Percentiles rank a stretch among this genome's conserved stretches.
Evolutionary conservation across 768 basidiomycete genomes (phyloP).

Genomic region (Tulasnella sp.): DNA sequence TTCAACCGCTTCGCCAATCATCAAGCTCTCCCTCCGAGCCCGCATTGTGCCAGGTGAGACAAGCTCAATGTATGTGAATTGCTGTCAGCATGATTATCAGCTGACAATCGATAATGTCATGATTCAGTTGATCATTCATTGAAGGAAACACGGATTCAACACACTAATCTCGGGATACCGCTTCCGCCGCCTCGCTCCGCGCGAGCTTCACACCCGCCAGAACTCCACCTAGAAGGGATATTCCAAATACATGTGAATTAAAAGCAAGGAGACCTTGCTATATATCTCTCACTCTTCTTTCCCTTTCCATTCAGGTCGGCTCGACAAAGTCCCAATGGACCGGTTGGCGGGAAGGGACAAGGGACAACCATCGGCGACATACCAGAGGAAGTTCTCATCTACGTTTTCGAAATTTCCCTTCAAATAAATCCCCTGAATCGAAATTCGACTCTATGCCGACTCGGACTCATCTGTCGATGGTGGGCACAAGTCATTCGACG

Average conservation of each 20-base stretch:
- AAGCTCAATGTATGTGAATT: neutral
- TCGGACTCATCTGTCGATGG: neutral
- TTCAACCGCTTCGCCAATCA: neutral
- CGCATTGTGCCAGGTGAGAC: neutral
- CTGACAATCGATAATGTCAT: too few species aligned
- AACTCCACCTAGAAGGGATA: too few species aligned
- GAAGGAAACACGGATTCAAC: too few species aligned
- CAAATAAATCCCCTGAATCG: neutral
- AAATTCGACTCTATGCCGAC: neutral
- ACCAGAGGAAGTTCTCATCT: neutral
- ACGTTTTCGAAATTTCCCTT: neutral
- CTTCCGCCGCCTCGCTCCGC: too few species aligned
- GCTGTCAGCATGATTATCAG: too few species aligned
- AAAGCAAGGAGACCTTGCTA: neutral
- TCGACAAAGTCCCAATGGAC: neutral
- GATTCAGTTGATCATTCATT: too few species aligned
- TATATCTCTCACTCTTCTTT: neutral
- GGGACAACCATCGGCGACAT: neutral
- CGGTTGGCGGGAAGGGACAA: neutral
- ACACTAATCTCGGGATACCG: too few species aligned
- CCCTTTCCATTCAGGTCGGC: neutral
- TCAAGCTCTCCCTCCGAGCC: too few species aligned
- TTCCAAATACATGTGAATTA: neutral
- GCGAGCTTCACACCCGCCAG: too few species aligned
- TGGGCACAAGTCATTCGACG: neutral